Base-by-base conservation (phyloP, 805 yeast genomes). In the Candida oleophila region DNA sequence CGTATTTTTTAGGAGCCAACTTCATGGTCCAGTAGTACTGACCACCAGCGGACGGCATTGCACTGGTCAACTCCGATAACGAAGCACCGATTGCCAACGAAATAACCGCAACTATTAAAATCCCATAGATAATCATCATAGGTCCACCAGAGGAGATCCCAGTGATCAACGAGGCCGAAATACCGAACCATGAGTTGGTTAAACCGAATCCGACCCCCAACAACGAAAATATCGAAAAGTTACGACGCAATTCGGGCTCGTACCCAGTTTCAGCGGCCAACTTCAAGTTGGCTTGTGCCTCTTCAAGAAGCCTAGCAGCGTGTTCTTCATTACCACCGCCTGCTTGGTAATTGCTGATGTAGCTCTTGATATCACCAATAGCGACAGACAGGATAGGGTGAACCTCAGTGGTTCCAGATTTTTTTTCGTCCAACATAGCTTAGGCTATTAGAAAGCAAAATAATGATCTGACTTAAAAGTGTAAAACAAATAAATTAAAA, bases 151-250 rank as follows among this genome's bases (percentile, higher is more conserved):
- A 69, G 18, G 73, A 63, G 32, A 81, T 76, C 52, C 84, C 82
- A 3, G 82, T 70, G 34, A 76, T 70, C 50, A 80, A 65, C 1
- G 82, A 71, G 3, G 83, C 81, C 11, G 82, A 73, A 19, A 81
- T 74, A 46, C 85, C 85, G 48, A 76, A 74, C 85, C 85, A 81
- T 1, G 83, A 78, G 56, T 79, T 80, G 14, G 84, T 80, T 37
- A 81, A 60, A 12, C 84, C 83, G 52, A 80, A 81, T 8, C 83
- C 83, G 30, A 80, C 79, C 44, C 84, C 85, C 35, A 81, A 57
- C 1, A 81, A 59, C 1, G 83, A 73, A 65, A 71, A 60, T 41
- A 74, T 62, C n/a, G 68, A 63, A 54, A 76, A 77, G 43, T 53
- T 37, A 30, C 46, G 36, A 36, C 60, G 60, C 43, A 63, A 61